Base-by-base conservation (phyloP, 495 filamentous ascomycete species). In the Sabuloglossum arenarium region DNA sequence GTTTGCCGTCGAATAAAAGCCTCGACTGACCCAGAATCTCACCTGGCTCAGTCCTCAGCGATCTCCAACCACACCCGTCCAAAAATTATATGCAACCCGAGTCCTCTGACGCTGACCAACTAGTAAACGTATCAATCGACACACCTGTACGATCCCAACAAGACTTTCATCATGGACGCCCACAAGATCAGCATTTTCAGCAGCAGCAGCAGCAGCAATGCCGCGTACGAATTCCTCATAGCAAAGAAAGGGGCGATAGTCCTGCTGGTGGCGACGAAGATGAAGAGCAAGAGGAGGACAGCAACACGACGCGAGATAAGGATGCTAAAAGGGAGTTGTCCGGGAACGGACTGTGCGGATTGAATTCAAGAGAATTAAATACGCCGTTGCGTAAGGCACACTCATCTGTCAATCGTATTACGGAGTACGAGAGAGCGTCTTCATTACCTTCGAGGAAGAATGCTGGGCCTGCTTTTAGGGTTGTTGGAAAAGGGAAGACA, bases 51-150 rank as follows among this genome's bases (percentile, higher is more conserved):
- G 86, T 86, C 83, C 68, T 67, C 67, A 62, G 49, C 55, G 60
- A 34, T 57, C 52, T 61, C 64, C 62, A 56, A 61, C 69, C 62
- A 68, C 10, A n/a, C 66, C 63, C 58, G 60, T 59, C 70, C 69
- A 68, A 67, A 66, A 70, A 71, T 82, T 95, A 81, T 93, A 95
- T 95, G 88, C 88, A 90, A 80, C 70, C 82, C 79, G 82, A 83
- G 79, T 74, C 75, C 63, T 69, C 73, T 67, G 75, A 79, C 67
- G 72, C 72, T 73, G 73, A 74, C 65, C 75, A 75, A 47, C 9
- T 14, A 72, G 74, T 71, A 63, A 70, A 68, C 59, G 65, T 66
- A 61, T 66, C 69, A 58, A 60, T 67, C 65, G 70, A 68, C 67
- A 67, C 65, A 63, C 66, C 64, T 61, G 68, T 63, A 63, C 64